phyloP scores from a whole-genome alignment of 768 basidiomycete genomes.

The Tulasnella sp. region DNA sequence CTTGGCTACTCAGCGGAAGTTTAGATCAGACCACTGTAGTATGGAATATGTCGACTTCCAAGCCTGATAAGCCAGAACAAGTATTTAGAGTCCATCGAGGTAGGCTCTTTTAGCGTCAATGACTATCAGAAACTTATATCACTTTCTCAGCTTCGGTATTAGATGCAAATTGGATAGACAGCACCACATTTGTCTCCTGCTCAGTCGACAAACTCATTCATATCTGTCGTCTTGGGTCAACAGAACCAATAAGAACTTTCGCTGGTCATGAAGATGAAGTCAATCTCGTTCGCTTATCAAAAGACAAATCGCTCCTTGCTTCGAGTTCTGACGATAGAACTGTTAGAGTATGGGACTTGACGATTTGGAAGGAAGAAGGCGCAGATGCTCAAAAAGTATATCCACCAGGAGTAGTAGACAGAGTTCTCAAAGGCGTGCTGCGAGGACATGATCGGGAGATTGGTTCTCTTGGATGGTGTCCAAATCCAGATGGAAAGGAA shows the following conservation, averaged over 20 bases:
- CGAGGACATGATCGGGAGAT: constrained; percentile 55
- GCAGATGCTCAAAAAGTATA: constrained; percentile 5
- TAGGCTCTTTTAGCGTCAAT: constrained; percentile 23
- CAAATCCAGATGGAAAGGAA: constrained; percentile 35
- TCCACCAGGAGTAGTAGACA: constrained; percentile 22
- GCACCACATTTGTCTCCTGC: constrained; percentile 56
- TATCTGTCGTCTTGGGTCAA: constrained; percentile 46
- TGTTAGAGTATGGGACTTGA: constrained; percentile 62
- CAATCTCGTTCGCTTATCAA: constrained; percentile 62
- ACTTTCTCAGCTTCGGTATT: constrained; percentile 50
- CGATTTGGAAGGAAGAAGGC: constrained; percentile 18
- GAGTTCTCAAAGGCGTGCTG: constrained; percentile 29
- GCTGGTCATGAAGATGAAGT: constrained; percentile 69
- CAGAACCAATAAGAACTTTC: constrained; percentile 43
- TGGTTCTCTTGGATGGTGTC: constrained; percentile 58
- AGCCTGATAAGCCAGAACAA: constrained; percentile 32
- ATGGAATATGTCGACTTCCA: constrained; percentile 58
- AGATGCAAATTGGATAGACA: constrained; percentile 68
- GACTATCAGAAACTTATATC: not conserved
- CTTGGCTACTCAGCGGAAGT: constrained; percentile 63
- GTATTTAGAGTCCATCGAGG: constrained; percentile 58
- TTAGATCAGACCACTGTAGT: constrained; percentile 64
- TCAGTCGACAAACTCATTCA: constrained; percentile 51
- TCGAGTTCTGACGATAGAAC: constrained; percentile 75
- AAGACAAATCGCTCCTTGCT: constrained; percentile 51